Evolutionary conservation across 306 rosid genomes (phyloP).

Genomic region (Biancaea sappan): DNA sequence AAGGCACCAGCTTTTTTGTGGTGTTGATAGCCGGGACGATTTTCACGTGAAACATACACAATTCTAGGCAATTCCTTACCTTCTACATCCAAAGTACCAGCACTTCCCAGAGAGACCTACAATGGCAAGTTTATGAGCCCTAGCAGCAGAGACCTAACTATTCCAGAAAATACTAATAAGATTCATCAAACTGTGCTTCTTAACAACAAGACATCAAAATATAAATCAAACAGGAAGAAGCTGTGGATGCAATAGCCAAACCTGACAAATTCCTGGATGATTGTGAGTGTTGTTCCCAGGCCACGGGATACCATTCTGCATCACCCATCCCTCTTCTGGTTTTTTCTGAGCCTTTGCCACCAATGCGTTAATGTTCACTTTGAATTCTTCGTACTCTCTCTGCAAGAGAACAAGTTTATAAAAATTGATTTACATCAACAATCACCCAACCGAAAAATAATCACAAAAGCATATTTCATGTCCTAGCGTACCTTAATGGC

Average conservation of each 20-base stretch:
- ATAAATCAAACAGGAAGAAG: not conserved
- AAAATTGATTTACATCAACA: not conserved
- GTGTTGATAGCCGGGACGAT: slow-evolving; percentile 78
- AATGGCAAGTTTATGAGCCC: slow-evolving; percentile 32
- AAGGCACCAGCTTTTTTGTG: slow-evolving; percentile 94
- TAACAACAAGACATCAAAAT: not conserved
- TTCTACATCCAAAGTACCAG: slow-evolving; percentile 80
- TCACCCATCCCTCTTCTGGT: slow-evolving; percentile 97
- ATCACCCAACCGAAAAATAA: not conserved
- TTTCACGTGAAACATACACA: slow-evolving; percentile 90
- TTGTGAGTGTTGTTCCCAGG: slow-evolving; percentile 87
- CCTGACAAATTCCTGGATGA: slow-evolving; percentile 99
- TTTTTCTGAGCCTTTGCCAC: slow-evolving; percentile 86
- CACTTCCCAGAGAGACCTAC: slow-evolving; percentile 85
- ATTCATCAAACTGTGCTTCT: not conserved
- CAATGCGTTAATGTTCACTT: slow-evolving; percentile 80
- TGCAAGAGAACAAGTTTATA: slow-evolving; percentile 35
- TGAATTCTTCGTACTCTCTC: slow-evolving; percentile 99
- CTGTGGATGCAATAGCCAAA: slow-evolving; percentile 25
- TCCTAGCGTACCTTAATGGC: slow-evolving; percentile 76
- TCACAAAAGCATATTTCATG: not conserved
- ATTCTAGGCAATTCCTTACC: slow-evolving; percentile 81
- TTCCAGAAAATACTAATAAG: not conserved
- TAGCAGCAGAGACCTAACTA: not conserved
- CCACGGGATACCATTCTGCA: slow-evolving; percentile 98